These are phyloP conservation scores for Phyllosticta citribraziliensis DNA, from an alignment of 2,329 filamentous ascomycete genomes.

Conservation along the genomic window DNA sequence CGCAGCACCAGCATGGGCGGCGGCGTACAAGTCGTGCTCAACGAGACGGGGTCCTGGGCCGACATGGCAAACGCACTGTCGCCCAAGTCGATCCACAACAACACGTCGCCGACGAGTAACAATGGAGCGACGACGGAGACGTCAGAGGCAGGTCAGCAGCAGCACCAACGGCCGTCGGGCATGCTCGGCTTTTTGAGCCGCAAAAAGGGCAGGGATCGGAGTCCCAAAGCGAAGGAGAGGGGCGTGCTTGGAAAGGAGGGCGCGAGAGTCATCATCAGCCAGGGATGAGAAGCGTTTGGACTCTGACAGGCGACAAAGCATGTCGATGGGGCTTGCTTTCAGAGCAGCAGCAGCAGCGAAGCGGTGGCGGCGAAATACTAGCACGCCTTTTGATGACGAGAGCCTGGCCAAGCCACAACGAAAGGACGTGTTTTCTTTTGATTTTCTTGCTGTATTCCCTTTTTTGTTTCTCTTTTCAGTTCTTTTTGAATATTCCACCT, in stretches of 20 bases:
- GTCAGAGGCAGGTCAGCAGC: neutral
- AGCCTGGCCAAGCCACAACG: no score
- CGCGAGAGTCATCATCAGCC: conserved; percentile 51
- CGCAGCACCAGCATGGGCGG: conserved; percentile 69
- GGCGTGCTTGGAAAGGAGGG: conserved; percentile 94
- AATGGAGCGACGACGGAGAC: conserved; percentile 17
- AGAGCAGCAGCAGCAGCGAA: no score
- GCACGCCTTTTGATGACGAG: no score
- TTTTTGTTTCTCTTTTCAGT: no score
- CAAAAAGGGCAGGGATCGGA: conserved; percentile 83
- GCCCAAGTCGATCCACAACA: conserved; percentile 33
- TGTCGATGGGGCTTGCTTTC: neutral
- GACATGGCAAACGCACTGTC: conserved; percentile 78
- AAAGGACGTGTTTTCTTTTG: no score
- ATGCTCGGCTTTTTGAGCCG: conserved; percentile 85
- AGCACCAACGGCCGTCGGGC: conserved; percentile 50
- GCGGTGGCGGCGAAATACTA: no score
- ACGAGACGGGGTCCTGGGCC: conserved; percentile 83
- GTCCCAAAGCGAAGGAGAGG: conserved; percentile 86
- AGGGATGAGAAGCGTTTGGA: conserved; percentile 20
- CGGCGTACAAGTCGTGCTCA: conserved; percentile 83
- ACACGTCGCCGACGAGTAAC: neutral
- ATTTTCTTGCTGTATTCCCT: no score
- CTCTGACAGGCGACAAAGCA: neutral
- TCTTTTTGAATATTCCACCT: no score